Evolutionary conservation across 1,284 basidiomycete genomes (phyloP), one percentile per base, ranked within the genome.

Genomic region (Athelia psychrophila): DNA sequence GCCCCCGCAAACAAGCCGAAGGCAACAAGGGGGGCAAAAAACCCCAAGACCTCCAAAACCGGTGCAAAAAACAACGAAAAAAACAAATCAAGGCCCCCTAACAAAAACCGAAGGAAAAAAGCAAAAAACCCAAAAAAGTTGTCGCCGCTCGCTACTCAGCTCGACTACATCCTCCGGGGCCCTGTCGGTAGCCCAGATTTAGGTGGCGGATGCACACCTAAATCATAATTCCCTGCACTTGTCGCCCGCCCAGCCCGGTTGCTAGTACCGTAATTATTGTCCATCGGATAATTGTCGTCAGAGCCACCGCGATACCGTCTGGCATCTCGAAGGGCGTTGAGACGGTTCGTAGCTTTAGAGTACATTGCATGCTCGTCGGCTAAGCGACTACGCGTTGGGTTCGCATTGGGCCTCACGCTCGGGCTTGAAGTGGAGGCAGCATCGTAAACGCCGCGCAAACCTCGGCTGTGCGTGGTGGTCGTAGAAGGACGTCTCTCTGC

Each of bases 291-390:
- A 22, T 42, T 22, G 38, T 16, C 38, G 38, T n/a, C 38, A 22
- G 20, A 42, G n/a, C 20, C 8, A 22, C 38, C 20, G 38, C 20
- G 16, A n/a, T 42, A 67, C 12, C 79, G 77, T 62, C 78, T 82
- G 42, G 75, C 77, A 56, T 83, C 79, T 32, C 82, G 71, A 40
- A 83, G 59, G 27, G 77, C 78, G 56, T 74, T 79, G 44, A 83
- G 65, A 20, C 80, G 74, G 56, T 80, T 70, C 3, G 72, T 70
- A 3, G 75, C 72, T 59, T 71, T 76, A 5, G 75, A 72, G n/a
- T 64, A 58, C 44, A 46, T 56, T 49, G 54, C 50, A 47, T 23
- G 54, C 22, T 64, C 60, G 50, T 61, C 57, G 30, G 54, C 58
- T 45, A 57, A 55, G 22, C 49, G 53, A 44, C 47, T 40, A 22